phyloP scores from a whole-genome alignment of 2,329 filamentous ascomycete species.

The Myotisia sp. region DNA sequence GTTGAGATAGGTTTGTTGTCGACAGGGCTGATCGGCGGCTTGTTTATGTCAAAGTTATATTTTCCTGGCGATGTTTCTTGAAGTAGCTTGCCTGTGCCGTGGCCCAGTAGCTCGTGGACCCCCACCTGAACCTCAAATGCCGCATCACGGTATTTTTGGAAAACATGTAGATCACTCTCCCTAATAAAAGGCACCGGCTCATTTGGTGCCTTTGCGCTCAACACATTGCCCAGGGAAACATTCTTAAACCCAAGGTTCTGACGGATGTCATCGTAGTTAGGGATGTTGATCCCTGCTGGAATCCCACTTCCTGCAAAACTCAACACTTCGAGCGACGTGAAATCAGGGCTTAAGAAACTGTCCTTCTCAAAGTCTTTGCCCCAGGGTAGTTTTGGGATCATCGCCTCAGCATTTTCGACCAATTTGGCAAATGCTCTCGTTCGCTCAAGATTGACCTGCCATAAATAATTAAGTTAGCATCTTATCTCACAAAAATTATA shows the following conservation, averaged over 20 bases:
- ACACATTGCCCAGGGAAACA: slow-evolving; percentile 76
- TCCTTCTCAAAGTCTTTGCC: slow-evolving; percentile 82
- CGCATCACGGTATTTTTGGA: slow-evolving; percentile 66
- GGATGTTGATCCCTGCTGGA: slow-evolving; percentile 45
- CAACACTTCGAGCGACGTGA: slow-evolving; percentile 83
- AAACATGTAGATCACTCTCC: slow-evolving; percentile 61
- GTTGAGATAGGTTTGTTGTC: slow-evolving; percentile 62
- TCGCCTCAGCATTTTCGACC: slow-evolving; percentile 61
- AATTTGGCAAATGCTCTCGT: slow-evolving; percentile 77
- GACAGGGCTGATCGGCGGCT: slow-evolving; percentile 69
- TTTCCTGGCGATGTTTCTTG: slow-evolving; percentile 71
- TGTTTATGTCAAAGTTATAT: slow-evolving; percentile 76
- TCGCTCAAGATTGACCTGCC: slow-evolving; percentile 64
- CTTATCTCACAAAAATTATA: slow-evolving; percentile 6
- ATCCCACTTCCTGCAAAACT: slow-evolving; percentile 58
- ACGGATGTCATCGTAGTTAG: slow-evolving; percentile 46
- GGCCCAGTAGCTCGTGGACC: slow-evolving; percentile 75
- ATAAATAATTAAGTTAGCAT: slow-evolving; percentile 27
- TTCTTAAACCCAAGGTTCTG: slow-evolving; percentile 55
- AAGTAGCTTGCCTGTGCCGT: slow-evolving; percentile 84
- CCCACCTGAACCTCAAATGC: slow-evolving; percentile 94
- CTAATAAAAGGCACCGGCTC: slow-evolving; percentile 86
- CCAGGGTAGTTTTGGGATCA: slow-evolving; percentile 89
- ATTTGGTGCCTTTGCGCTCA: slow-evolving; percentile 79
- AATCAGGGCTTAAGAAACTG: slow-evolving; percentile 87